phyloP scores from a whole-genome alignment of 139 green algal genomes.

The Asterochloris sp. region DNA sequence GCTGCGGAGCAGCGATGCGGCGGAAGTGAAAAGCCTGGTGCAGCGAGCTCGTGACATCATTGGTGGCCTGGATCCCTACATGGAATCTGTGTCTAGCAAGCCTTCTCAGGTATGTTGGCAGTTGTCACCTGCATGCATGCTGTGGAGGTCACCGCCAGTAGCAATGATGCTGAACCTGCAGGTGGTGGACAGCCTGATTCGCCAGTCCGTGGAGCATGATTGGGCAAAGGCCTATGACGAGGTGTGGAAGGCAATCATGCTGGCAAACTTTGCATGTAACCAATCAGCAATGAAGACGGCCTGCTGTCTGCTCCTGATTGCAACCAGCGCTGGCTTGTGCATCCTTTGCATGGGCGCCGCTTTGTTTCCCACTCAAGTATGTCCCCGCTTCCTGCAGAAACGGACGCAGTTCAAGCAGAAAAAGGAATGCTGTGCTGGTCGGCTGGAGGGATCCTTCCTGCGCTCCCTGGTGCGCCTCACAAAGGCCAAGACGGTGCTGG shows the following conservation, averaged over 20 bases:
- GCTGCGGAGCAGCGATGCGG: constrained; percentile 9
- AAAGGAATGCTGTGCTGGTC: constrained; percentile 38
- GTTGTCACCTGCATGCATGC: background rate
- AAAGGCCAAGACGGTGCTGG: constrained; percentile 42
- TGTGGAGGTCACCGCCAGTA: no score
- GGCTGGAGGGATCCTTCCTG: constrained; percentile 35
- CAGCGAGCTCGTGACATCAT: constrained; percentile 35
- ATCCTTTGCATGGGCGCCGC: background rate
- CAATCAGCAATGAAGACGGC: background rate
- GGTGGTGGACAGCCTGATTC: constrained; percentile 31
- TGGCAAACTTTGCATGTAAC: background rate
- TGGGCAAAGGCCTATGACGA: constrained; percentile 34
- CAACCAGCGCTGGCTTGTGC: background rate
- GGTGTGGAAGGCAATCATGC: constrained; percentile 2
- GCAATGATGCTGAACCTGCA: background rate
- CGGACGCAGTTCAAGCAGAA: constrained; percentile 45
- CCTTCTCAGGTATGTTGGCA: constrained; percentile 16
- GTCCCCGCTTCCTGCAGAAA: constrained; percentile 10
- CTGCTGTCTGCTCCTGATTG: background rate
- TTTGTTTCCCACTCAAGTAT: background rate
- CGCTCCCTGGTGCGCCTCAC: constrained; percentile 25
- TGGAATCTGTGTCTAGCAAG: constrained; percentile 28
- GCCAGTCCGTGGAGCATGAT: constrained; percentile 26
- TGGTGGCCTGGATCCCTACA: constrained; percentile 39
- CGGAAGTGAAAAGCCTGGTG: constrained; percentile 15